These are phyloP conservation scores for Clavispora santaluciae DNA, from an alignment of 805 yeast genomes.

Conservation along the genomic window DNA sequence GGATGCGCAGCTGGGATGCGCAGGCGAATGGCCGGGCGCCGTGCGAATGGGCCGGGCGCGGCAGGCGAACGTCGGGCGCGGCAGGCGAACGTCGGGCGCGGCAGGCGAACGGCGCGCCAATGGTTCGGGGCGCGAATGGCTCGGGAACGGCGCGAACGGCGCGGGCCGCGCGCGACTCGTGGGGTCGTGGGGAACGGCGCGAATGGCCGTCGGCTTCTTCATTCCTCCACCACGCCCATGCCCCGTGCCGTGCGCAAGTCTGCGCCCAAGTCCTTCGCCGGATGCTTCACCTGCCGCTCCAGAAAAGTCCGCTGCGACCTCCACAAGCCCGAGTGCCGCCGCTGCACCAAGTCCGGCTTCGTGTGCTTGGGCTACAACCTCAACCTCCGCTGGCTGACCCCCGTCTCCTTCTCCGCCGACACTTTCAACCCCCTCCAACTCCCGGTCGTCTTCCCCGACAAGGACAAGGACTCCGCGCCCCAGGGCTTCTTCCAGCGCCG, in stretches of 20 bases:
- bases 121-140: no score
- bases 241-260: neutral
- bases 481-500: slow-evolving; percentile 61
- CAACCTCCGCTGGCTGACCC: slow-evolving; percentile 72
- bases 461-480: slow-evolving; percentile 14
- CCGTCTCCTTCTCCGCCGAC: slow-evolving; percentile 31
- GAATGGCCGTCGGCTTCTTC: no score
- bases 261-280: slow-evolving; percentile 65
- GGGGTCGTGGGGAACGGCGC: no score
- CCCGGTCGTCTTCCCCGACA: slow-evolving; percentile 27
- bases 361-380: slow-evolving; percentile 81
- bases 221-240: no score
- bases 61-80: no score
- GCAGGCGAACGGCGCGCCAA: no score
- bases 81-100: no score
- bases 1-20: no score
- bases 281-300: slow-evolving; percentile 83
- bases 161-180: no score
- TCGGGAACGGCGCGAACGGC: no score
- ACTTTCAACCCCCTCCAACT: slow-evolving; percentile 25
- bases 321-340: slow-evolving; percentile 61
- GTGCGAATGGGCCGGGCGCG: no score
- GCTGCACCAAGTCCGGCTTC: slow-evolving; percentile 64
- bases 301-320: slow-evolving; percentile 80
- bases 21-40: no score